Evolutionary conservation across 208 protist species (phyloP).

Genomic region (Crithidia brevicula): DNA sequence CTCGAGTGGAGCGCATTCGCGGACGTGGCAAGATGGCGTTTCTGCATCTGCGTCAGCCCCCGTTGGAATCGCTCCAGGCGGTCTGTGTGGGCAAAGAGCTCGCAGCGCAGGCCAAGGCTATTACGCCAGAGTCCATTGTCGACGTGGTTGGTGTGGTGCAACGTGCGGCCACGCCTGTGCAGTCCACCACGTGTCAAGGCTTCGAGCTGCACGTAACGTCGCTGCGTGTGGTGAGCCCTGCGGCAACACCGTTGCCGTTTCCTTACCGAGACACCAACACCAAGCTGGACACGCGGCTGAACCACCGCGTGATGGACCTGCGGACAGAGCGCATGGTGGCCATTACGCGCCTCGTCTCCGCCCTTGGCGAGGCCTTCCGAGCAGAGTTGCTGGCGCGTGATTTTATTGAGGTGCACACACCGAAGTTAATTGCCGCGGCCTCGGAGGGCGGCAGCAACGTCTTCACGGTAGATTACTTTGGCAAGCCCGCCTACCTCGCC

Average conservation of each 20-base stretch:
- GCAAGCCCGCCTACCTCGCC: conserved; percentile 92
- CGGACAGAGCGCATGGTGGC: conserved; percentile 93
- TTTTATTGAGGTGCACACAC: conserved; percentile 99
- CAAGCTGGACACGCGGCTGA: conserved; percentile 94
- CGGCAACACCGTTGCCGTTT: conserved; percentile 74
- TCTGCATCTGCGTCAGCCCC: conserved; percentile 78
- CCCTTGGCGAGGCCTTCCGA: conserved; percentile 88
- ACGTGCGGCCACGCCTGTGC: conserved; percentile 40
- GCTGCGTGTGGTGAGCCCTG: conserved; percentile 57
- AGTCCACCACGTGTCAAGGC: conserved; percentile 46
- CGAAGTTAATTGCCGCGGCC: conserved; percentile 97
- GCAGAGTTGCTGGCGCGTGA: conserved; percentile 71
- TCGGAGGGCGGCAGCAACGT: conserved; percentile 93
- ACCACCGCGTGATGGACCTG: conserved; percentile 97
- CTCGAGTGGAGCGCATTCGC: conserved; percentile 59
- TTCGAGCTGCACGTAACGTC: conserved; percentile 66
- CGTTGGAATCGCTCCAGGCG: conserved; percentile 67
- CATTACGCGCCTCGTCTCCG: conserved; percentile 92
- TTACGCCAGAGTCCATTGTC: conserved; percentile 78
- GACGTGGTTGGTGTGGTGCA: conserved; percentile 59
- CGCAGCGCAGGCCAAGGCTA: conserved; percentile 30
- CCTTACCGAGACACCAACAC: conserved; percentile 83
- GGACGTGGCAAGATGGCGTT: conserved; percentile 66
- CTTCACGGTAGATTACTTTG: conserved; percentile 85
- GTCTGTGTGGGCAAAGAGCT: conserved; percentile 51